These are phyloP conservation scores for Arthrobotrys musiformis DNA, from an alignment of 2,329 filamentous ascomycete species.

Conservation along the genomic window DNA sequence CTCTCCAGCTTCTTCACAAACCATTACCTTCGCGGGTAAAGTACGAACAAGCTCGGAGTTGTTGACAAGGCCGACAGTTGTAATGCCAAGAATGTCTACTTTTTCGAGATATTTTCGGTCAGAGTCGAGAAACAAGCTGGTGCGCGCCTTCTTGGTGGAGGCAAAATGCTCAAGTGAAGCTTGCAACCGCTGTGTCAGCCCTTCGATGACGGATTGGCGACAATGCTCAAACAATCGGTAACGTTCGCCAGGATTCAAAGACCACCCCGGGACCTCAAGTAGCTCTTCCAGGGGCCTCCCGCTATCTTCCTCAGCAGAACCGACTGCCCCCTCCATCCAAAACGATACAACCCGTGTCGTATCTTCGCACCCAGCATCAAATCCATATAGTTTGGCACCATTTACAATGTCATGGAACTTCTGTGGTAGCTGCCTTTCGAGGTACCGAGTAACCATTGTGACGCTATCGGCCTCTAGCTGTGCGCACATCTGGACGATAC, in stretches of 20 bases:
- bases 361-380: not conserved
- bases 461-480: not conserved
- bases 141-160: constrained; percentile 14
- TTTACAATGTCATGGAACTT: constrained; percentile 22
- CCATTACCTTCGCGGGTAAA: constrained; percentile 68
- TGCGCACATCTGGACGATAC: not conserved
- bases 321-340: not conserved
- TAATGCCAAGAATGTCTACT: constrained; percentile 68
- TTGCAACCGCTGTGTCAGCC: constrained; percentile 19
- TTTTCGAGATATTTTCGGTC: constrained; percentile 64
- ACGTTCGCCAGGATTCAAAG: not conserved
- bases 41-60: constrained; percentile 67
- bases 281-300: constrained; percentile 17
- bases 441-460: constrained; percentile 6
- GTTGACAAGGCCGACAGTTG: constrained; percentile 70
- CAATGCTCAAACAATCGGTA: constrained; percentile 9
- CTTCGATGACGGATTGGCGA: constrained; percentile 19
- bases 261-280: not conserved
- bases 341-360: not conserved
- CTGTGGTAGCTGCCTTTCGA: constrained; percentile 1
- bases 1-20: constrained; percentile 77
- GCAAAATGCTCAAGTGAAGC: constrained; percentile 1
- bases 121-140: constrained; percentile 60
- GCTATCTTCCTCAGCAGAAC: not conserved
- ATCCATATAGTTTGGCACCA: not conserved